These are phyloP conservation scores for Penicillium psychrofluorescens DNA, from an alignment of 495 filamentous ascomycete genomes.

Conservation along the genomic window DNA sequence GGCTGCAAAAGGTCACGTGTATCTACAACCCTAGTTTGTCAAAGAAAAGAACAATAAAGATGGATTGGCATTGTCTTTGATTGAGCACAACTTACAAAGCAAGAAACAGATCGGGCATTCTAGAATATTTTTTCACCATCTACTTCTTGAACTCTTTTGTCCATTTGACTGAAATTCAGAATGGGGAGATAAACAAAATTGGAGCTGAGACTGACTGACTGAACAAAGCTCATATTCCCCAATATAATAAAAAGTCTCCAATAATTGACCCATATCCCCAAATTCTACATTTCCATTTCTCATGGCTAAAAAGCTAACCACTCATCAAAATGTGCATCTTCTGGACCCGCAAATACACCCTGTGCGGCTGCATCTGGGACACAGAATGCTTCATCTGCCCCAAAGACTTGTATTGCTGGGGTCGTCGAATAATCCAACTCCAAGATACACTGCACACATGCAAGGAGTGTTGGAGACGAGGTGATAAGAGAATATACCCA, in stretches of 20 bases:
- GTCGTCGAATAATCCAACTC: slow-evolving; percentile 1
- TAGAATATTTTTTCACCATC: no score
- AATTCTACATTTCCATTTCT: background rate
- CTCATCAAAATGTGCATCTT: slow-evolving; percentile 11
- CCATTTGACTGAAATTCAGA: no score
- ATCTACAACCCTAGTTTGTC: background rate
- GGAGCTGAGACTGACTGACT: no score
- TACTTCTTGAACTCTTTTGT: no score
- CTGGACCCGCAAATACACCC: slow-evolving; percentile 9
- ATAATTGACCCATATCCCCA: no score
- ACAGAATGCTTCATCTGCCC: slow-evolving; percentile 1
- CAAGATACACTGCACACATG: slow-evolving; percentile 7
- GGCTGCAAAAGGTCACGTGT: background rate
- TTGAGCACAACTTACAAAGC: background rate
- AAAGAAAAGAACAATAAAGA: background rate
- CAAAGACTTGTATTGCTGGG: background rate
- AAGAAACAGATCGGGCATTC: background rate
- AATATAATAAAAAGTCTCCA: no score
- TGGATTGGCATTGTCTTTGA: background rate
- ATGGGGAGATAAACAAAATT: no score
- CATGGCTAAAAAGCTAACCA: background rate
- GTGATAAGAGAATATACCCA: slow-evolving; percentile 4
- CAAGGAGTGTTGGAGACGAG: slow-evolving; percentile 10
- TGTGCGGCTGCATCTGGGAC: slow-evolving; percentile 18
- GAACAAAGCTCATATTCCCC: no score